Evolutionary conservation across 805 yeast species (phyloP).

Genomic region (Pichia pseudocactophila): DNA sequence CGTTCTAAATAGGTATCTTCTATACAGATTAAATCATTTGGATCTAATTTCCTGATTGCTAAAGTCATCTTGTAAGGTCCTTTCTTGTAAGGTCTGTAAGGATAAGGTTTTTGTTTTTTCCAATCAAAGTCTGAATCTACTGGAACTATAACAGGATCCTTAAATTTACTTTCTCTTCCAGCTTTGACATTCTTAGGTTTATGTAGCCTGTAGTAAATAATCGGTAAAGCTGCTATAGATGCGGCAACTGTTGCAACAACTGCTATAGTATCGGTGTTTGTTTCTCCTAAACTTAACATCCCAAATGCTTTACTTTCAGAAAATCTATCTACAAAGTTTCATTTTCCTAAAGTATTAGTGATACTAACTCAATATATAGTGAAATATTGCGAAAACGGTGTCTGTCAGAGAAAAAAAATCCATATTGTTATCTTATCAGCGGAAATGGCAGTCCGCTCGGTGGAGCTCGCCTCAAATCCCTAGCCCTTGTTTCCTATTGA

Average conservation of each 20-base stretch:
- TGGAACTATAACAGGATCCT: conserved; percentile 21
- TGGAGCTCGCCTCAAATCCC: too few species aligned
- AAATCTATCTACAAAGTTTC: too few species aligned
- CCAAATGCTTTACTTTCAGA: background rate
- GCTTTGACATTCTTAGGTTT: background rate
- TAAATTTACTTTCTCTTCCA: background rate
- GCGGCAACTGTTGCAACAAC: background rate
- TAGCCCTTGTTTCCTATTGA: too few species aligned
- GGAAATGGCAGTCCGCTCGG: too few species aligned
- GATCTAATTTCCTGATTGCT: conserved; percentile 43
- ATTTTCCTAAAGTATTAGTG: too few species aligned
- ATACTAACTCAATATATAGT: too few species aligned
- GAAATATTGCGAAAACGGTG: too few species aligned
- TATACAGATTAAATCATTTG: conserved; percentile 50
- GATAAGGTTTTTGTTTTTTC: conserved; percentile 33
- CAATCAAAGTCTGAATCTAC: conserved; percentile 35
- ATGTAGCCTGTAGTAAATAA: background rate
- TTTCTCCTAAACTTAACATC: background rate
- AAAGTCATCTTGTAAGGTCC: conserved; percentile 50
- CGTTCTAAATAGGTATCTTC: conserved; percentile 49
- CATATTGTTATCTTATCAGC: too few species aligned
- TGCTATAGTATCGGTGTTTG: background rate
- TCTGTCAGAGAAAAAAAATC: too few species aligned
- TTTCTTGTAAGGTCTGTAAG: conserved; percentile 39
- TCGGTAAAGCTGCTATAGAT: background rate